A percentile compares a stretch with the other conserved stretches of the same genome.
Evolutionary conservation across 805 yeast species (phyloP).

Genomic region (Saturnispora bothae): DNA sequence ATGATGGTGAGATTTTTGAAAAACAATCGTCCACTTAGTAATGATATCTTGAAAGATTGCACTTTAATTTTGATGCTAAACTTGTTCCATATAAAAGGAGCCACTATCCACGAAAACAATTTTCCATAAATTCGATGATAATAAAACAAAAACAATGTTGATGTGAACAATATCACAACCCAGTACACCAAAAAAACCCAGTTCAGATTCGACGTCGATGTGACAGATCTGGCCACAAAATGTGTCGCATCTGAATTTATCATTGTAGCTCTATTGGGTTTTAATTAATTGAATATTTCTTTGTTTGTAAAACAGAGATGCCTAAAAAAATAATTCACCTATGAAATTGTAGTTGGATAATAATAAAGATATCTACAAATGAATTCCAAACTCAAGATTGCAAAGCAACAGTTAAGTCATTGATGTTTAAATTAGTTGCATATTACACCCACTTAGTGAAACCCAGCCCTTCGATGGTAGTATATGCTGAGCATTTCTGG

Average conservation of each 20-base stretch:
- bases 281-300: too few relatives aligned
- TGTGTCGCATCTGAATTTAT: too few relatives aligned
- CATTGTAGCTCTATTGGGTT: too few relatives aligned
- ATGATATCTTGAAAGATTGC: constrained; percentile 66
- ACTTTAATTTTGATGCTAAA: constrained; percentile 48
- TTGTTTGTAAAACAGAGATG: too few relatives aligned
- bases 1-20: constrained; percentile 66
- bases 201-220: constrained; percentile 21
- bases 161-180: constrained; percentile 54
- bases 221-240: constrained; percentile 21
- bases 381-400: too few relatives aligned
- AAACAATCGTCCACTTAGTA: constrained; percentile 73
- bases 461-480: background rate
- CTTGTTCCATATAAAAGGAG: constrained; percentile 55
- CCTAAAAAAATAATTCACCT: too few relatives aligned
- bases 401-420: too few relatives aligned
- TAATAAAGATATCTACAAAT: too few relatives aligned
- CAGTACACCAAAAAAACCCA: constrained; percentile 85
- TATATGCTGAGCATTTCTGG: constrained; percentile 2
- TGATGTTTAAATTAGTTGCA: too few relatives aligned
- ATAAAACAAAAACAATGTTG: constrained; percentile 60
- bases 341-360: too few relatives aligned
- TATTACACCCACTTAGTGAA: background rate
- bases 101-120: constrained; percentile 39
- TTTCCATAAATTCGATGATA: constrained; percentile 64